phyloP scores from a whole-genome alignment of 129 eudicot species.

The Helichrysum umbraculigerum region DNA sequence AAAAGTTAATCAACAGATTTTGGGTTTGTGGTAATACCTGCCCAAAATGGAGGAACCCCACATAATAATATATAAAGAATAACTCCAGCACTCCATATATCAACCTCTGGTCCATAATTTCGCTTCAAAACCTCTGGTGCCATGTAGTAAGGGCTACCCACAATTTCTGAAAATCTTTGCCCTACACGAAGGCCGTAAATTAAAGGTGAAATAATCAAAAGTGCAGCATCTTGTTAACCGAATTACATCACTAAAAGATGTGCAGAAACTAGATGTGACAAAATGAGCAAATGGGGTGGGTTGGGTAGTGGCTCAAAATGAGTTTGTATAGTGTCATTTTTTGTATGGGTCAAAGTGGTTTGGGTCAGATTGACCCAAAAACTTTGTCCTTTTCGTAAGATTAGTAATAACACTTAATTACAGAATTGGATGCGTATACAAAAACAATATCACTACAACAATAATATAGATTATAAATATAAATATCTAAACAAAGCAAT shows the following conservation, averaged over 20 bases:
- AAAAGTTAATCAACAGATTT: neutral
- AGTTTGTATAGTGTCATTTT: too few species aligned
- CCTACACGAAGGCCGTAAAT: constrained; percentile 41
- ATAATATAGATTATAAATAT: neutral
- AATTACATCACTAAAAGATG: constrained; percentile 6
- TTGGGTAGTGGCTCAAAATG: constrained; percentile 5
- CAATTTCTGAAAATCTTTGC: constrained; percentile 88
- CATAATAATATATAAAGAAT: constrained; percentile 85
- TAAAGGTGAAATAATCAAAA: neutral
- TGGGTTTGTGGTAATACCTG: constrained; percentile 51
- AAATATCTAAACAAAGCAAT: neutral
- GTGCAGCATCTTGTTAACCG: constrained; percentile 1
- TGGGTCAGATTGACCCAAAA: neutral
- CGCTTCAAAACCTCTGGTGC: constrained; percentile 85
- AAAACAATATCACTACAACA: constrained; percentile 1
- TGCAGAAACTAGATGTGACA: constrained; percentile 9
- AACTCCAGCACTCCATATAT: constrained; percentile 97
- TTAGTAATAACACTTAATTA: neutral
- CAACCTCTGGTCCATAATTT: constrained; percentile 91
- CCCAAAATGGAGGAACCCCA: constrained; percentile 99
- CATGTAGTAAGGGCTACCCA: constrained; percentile 95
- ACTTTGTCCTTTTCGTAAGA: neutral
- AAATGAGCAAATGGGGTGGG: neutral
- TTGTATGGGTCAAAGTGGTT: neutral
- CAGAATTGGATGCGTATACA: neutral